Evolutionary conservation across 331 rosid genomes (phyloP), one percentile per base, ranked within the genome.

Genomic region (Cydonia oblonga): DNA sequence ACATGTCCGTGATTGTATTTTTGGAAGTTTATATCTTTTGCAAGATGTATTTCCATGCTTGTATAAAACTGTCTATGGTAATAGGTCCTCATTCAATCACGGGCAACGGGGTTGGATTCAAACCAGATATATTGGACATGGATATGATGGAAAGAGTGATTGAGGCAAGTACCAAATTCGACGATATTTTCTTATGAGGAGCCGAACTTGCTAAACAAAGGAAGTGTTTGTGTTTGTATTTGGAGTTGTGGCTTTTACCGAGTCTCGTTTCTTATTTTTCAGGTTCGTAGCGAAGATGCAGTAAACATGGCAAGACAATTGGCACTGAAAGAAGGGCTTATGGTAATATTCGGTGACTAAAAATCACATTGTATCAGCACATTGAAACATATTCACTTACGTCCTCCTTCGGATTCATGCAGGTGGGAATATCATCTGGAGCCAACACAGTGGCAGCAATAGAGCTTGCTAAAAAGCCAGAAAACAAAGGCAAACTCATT

Each of bases 371-470:
- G 13, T 62, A 9, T n/a, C n/a, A n/a, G n/a, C 67, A 8, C 5
- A 62, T 7, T 62, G 67, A 62, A 25, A 9, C 24, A 10, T 19
- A 20, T 9, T 78, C 33, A 26, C 32, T 64, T 51, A n/a, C 3
- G 20, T 38, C 65, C n/a, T 61, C 44, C 32, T 71, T 51, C 20
- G 25, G 35, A 42, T 23, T 44, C 61, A 59, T 58, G 25, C 76
- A 92, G 97, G 95, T 92, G 10, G 96, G 98, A 18, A 92, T 92
- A 81, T 92, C 98, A 29, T 92, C 98, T 2, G 96, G 98, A 70
- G 98, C 98, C 67, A 92, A 92, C 70, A 92, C 96, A 4, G 80
- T 92, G 46, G 98, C 96, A 6, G 98, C 96, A 38, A 83, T 92
- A 54, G 85, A 71, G 75, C 87, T 92, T 65, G 98, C 98, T 33